A percentile compares a stretch with the other conserved stretches of the same genome.
Evolutionary conservation across 2,329 filamentous ascomycete genomes (phyloP).

Genomic region (Ilyonectria mors-panacis): DNA sequence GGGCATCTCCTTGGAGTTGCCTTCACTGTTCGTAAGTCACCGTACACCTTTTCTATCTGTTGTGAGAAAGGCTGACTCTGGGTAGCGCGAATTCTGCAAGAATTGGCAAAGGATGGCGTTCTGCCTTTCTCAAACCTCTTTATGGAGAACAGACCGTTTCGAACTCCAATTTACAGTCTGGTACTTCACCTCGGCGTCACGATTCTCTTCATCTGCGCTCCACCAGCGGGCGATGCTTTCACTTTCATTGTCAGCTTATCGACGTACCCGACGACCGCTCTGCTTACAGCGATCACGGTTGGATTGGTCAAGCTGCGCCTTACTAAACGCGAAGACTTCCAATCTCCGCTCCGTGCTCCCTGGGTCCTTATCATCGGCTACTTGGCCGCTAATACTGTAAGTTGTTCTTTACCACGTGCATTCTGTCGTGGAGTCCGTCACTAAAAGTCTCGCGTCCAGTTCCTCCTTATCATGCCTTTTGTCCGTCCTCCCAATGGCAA

Average conservation of each 20-base stretch:
- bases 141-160: slow-evolving; percentile 46
- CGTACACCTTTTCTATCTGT: no score
- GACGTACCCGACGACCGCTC: slow-evolving; percentile 37
- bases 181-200: slow-evolving; percentile 40
- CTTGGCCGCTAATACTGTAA: slow-evolving; percentile 25
- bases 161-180: slow-evolving; percentile 41
- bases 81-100: slow-evolving; percentile 39
- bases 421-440: background rate
- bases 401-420: background rate
- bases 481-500: slow-evolving; percentile 27
- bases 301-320: slow-evolving; percentile 43
- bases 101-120: slow-evolving; percentile 37
- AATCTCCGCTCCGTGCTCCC: slow-evolving; percentile 35
- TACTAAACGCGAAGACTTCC: slow-evolving; percentile 33
- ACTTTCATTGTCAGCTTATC: slow-evolving; percentile 42
- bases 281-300: slow-evolving; percentile 35
- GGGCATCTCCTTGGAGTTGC: slow-evolving; percentile 33
- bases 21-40: slow-evolving; percentile 29
- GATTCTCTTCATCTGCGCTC: slow-evolving; percentile 43
- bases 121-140: slow-evolving; percentile 44
- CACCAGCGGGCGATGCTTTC: slow-evolving; percentile 43
- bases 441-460: slow-evolving; percentile 5
- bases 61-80: background rate
- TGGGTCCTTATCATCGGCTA: slow-evolving; percentile 35
- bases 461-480: slow-evolving; percentile 32